These are phyloP conservation scores for Pythium dissimile DNA, from an alignment of 352 stramenopile species.

Conservation along the genomic window DNA sequence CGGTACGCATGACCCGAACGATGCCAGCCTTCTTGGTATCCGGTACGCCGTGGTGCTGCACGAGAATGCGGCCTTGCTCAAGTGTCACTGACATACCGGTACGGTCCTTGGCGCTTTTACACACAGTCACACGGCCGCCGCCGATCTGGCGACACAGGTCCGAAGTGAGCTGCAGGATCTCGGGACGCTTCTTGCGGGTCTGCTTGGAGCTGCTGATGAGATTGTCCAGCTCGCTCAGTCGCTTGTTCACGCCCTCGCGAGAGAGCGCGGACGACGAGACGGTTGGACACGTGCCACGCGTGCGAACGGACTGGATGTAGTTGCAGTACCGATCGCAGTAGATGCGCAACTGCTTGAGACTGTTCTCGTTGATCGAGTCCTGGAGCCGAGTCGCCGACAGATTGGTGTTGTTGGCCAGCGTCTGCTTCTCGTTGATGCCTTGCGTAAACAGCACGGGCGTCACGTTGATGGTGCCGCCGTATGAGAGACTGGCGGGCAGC, in stretches of 20 bases:
- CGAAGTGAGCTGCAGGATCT: slow-evolving; percentile 83
- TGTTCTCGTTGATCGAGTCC: slow-evolving; percentile 80
- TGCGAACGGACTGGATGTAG: slow-evolving; percentile 46
- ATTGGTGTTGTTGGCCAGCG: slow-evolving; percentile 86
- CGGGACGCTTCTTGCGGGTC: slow-evolving; percentile 76
- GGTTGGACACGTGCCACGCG: slow-evolving; percentile 20
- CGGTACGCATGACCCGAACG: slow-evolving; percentile 78
- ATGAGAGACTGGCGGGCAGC: slow-evolving; percentile 45
- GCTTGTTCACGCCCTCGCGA: slow-evolving; percentile 53
- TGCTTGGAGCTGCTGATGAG: slow-evolving; percentile 65
- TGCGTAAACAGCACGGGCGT: slow-evolving; percentile 81
- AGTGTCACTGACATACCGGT: slow-evolving; percentile 97
- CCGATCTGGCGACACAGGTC: slow-evolving; percentile 79
- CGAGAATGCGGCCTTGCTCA: slow-evolving; percentile 88
- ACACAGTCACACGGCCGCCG: slow-evolving; percentile 92
- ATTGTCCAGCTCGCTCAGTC: slow-evolving; percentile 61
- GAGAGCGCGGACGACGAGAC: slow-evolving; percentile 22
- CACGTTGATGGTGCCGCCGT: slow-evolving; percentile 63
- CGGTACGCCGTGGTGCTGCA: slow-evolving; percentile 69
- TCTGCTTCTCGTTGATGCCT: slow-evolving; percentile 93
- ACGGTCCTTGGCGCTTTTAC: slow-evolving; percentile 97
- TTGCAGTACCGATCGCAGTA: slow-evolving; percentile 82
- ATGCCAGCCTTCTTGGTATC: slow-evolving; percentile 74
- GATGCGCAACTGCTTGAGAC: slow-evolving; percentile 54
- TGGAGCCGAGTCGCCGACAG: slow-evolving; percentile 74